Conservation (phyloP, 495 filamentous ascomycete species). For the Penicillium fimorum region DNA sequence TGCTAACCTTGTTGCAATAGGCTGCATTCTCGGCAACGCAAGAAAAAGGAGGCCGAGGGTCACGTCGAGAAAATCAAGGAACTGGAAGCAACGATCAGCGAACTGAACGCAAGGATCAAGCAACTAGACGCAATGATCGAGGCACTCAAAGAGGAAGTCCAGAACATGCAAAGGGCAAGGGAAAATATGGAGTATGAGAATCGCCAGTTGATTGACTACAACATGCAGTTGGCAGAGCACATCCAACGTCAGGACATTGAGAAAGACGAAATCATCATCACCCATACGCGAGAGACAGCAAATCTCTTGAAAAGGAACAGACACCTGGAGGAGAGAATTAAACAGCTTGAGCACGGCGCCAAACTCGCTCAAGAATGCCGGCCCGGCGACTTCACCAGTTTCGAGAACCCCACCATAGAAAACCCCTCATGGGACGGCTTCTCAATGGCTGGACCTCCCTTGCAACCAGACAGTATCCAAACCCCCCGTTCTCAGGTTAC, state of each 20-base stretch:
- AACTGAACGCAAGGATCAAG: conserved; percentile 79
- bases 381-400: conserved; percentile 69
- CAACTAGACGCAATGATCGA: conserved; percentile 71
- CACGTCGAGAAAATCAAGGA: conserved; percentile 26
- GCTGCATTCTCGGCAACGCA: conserved; percentile 93
- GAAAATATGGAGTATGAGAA: conserved; percentile 56
- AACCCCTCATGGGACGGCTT: conserved; percentile 73
- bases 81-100: conserved; percentile 76
- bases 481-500: conserved; percentile 21
- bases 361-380: conserved; percentile 60
- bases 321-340: conserved; percentile 80
- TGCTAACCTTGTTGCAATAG: conserved; percentile 51
- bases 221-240: conserved; percentile 70
- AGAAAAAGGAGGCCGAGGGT: conserved; percentile 97
- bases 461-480: conserved; percentile 21
- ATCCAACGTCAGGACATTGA: conserved; percentile 75
- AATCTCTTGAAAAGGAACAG: conserved; percentile 95
- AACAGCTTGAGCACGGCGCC: conserved; percentile 68
- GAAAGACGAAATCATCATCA: conserved; percentile 86
- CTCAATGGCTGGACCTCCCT: conserved; percentile 58
- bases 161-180: conserved; percentile 36
- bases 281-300: conserved; percentile 89
- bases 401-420: conserved; percentile 82
- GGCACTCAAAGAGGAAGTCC: conserved; percentile 76
- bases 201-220: conserved; percentile 62